Evolutionary conservation across 2,329 filamentous ascomycete genomes (phyloP).

Genomic region (Hypoxylon sp.): DNA sequence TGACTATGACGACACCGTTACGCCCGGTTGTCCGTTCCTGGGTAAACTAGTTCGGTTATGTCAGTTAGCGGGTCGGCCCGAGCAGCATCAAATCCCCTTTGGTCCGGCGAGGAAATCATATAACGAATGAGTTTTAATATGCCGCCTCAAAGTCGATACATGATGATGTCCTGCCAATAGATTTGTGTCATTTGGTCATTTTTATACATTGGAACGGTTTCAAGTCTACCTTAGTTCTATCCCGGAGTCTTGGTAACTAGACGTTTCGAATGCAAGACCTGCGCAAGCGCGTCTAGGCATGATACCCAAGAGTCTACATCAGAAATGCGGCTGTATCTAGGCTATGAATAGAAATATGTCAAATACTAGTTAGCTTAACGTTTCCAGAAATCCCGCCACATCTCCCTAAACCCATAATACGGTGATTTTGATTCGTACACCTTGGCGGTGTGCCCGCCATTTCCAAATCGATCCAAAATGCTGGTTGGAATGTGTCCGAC

Average conservation of each 20-base stretch:
- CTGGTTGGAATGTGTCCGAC: slow-evolving; percentile 61
- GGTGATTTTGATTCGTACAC: slow-evolving; percentile 82
- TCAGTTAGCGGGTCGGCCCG: slow-evolving; percentile 41
- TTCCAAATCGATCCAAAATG: slow-evolving; percentile 73
- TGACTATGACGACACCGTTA: slow-evolving; percentile 40
- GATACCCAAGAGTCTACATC: background rate
- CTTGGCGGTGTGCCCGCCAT: slow-evolving; percentile 65
- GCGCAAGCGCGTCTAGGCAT: slow-evolving; percentile 1
- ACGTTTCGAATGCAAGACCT: slow-evolving; percentile 1
- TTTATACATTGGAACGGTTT: background rate
- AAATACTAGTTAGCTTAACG: slow-evolving; percentile 15
- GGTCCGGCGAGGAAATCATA: slow-evolving; percentile 33
- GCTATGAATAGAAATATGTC: background rate
- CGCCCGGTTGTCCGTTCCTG: slow-evolving; percentile 38
- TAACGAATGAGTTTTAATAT: slow-evolving; percentile 23
- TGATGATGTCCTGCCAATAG: background rate
- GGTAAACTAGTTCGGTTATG: slow-evolving; percentile 41
- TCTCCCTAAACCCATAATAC: slow-evolving; percentile 88
- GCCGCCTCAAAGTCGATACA: slow-evolving; percentile 3
- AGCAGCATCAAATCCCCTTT: slow-evolving; percentile 39
- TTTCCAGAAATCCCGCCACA: slow-evolving; percentile 85
- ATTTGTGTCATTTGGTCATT: slow-evolving; percentile 10
- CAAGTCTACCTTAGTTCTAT: slow-evolving; percentile 1
- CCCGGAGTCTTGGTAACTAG: background rate
- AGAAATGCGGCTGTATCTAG: background rate